Conservation (phyloP, 306 rosid genomes). For the Cicer cuneatum region DNA sequence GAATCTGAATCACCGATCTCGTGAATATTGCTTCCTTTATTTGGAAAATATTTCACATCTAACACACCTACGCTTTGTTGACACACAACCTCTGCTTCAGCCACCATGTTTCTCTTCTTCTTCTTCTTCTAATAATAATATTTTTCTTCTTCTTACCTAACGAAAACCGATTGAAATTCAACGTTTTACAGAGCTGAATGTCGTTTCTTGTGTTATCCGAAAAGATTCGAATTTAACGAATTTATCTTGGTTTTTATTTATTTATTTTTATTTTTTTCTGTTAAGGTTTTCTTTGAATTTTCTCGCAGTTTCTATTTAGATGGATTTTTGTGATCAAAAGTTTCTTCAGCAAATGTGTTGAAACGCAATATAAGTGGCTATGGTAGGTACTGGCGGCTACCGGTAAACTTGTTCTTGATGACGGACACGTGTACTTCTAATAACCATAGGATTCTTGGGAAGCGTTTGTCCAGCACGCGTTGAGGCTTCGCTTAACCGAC, state of each 20-base stretch:
- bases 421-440: constrained; percentile 53
- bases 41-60: constrained; percentile 61
- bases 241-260: constrained; percentile 7
- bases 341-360: neutral
- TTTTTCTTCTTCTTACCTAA: constrained; percentile 14
- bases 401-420: constrained; percentile 38
- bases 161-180: constrained; percentile 19
- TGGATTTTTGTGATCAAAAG: constrained; percentile 35
- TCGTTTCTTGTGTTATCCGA: neutral
- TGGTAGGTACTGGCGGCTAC: constrained; percentile 63
- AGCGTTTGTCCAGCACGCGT: constrained; percentile 39
- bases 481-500: constrained; percentile 47
- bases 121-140: constrained; percentile 13
- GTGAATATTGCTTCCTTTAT: constrained; percentile 49
- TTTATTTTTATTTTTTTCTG: neutral
- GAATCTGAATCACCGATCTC: constrained; percentile 61
- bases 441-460: constrained; percentile 9
- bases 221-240: constrained; percentile 24
- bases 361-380: constrained; percentile 44
- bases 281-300: constrained; percentile 49
- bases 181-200: constrained; percentile 36
- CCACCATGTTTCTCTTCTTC: constrained; percentile 65
- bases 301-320: constrained; percentile 50
- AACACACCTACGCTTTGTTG: constrained; percentile 60
- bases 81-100: constrained; percentile 68